Conservation (phyloP, 2,329 filamentous ascomycete genomes). For the Cladosporium sp. region DNA sequence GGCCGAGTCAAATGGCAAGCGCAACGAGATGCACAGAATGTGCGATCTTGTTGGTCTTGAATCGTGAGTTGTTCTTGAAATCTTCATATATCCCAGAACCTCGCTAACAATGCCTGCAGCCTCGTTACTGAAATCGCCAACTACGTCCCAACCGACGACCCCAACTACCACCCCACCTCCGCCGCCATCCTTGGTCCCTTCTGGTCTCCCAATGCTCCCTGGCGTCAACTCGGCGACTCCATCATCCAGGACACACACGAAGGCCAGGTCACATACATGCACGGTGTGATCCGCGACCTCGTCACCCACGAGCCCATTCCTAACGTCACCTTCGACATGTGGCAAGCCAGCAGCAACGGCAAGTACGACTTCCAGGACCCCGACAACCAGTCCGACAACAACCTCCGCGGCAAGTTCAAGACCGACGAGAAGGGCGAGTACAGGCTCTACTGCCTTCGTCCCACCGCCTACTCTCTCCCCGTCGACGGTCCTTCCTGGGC, state of each 20-base stretch:
- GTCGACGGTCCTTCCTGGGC: constrained; percentile 57
- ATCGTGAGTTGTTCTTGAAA: constrained; percentile 47
- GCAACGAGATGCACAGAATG: constrained; percentile 71
- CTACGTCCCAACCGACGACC: constrained; percentile 57
- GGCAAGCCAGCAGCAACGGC: constrained; percentile 72
- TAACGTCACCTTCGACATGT: constrained; percentile 70
- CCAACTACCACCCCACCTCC: constrained; percentile 61
- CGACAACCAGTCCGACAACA: constrained; percentile 62
- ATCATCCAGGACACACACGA: constrained; percentile 63
- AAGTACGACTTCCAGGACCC: constrained; percentile 69
- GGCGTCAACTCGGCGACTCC: constrained; percentile 61
- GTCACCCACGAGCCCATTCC: constrained; percentile 62
- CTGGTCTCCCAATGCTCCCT: constrained; percentile 71
- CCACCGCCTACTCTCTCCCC: constrained; percentile 68
- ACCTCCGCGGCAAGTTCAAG: constrained; percentile 72
- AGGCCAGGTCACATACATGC: constrained; percentile 62
- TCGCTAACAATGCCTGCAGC: constrained; percentile 31
- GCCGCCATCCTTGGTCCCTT: constrained; percentile 74
- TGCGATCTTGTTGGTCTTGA: constrained; percentile 72
- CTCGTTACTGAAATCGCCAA: constrained; percentile 65
- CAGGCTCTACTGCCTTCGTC: constrained; percentile 70
- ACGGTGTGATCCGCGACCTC: constrained; percentile 63
- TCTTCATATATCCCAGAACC: neutral
- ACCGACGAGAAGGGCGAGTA: constrained; percentile 67
- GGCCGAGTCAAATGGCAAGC: constrained; percentile 54